Percentiles rank a stretch among this genome's conserved stretches.
These are phyloP conservation scores for Coleophoma eucalyptorum DNA, from an alignment of 2,329 filamentous ascomycete genomes.

Conservation along the genomic window DNA sequence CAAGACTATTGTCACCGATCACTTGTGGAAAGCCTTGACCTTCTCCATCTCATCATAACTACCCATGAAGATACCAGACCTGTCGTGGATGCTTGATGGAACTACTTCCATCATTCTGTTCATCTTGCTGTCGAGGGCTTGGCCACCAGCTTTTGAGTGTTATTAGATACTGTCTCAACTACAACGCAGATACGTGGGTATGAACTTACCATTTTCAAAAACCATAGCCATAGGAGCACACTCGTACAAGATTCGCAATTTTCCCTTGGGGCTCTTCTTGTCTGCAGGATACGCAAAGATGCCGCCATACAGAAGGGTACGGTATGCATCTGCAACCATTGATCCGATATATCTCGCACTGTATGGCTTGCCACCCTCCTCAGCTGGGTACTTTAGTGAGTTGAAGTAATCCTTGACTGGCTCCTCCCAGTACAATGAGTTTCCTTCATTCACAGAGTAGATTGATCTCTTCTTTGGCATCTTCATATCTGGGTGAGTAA, in stretches of 20 bases:
- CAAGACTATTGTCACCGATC: not conserved
- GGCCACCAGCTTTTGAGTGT: constrained; percentile 68
- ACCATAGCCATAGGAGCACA: constrained; percentile 99
- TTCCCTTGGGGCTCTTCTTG: constrained; percentile 98
- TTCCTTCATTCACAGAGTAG: constrained; percentile 98
- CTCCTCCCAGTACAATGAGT: constrained; percentile 94
- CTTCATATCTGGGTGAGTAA: constrained; percentile 92
- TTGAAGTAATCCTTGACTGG: constrained; percentile 85
- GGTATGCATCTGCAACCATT: constrained; percentile 98
- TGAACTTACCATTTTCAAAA: constrained; percentile 85
- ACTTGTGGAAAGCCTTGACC: constrained; percentile 50
- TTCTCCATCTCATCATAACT: constrained; percentile 95
- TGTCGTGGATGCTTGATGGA: constrained; percentile 91
- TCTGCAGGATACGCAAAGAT: constrained; percentile 98
- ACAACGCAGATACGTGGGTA: not conserved
- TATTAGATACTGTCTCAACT: constrained; percentile 21
- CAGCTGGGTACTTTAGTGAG: constrained; percentile 75
- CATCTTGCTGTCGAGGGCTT: constrained; percentile 91
- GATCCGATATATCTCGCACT: constrained; percentile 91
- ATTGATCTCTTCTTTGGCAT: constrained; percentile 79
- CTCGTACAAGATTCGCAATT: constrained; percentile 95
- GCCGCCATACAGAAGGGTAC: constrained; percentile 90
- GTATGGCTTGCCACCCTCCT: constrained; percentile 77
- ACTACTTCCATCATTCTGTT: constrained; percentile 83
- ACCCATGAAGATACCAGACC: constrained; percentile 92